Conservation (phyloP, 2,329 filamentous ascomycete genomes). For the Epichloe festucae region DNA sequence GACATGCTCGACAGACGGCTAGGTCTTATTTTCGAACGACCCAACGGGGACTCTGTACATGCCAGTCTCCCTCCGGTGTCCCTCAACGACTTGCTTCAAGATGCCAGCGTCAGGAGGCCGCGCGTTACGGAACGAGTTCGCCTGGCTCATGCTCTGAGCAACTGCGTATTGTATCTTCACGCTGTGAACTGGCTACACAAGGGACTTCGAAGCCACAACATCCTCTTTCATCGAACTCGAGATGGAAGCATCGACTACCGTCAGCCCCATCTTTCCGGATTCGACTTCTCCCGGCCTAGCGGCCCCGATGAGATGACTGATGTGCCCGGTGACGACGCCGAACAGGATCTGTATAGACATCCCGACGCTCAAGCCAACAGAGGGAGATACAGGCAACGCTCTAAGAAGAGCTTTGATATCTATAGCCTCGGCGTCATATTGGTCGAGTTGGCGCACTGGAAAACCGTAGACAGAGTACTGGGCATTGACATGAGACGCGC, state of each 20-base stretch:
- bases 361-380: conserved; percentile 27
- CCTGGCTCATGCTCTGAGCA: conserved; percentile 37
- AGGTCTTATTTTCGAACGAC: conserved; percentile 41
- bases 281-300: conserved; percentile 41
- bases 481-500: conserved; percentile 22
- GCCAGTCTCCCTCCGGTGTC: conserved; percentile 29
- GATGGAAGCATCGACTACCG: conserved; percentile 22
- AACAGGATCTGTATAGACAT: conserved; percentile 38
- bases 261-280: conserved; percentile 35
- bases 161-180: conserved; percentile 41
- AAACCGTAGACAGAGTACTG: conserved; percentile 30
- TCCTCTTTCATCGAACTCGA: conserved; percentile 34
- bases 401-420: conserved; percentile 37
- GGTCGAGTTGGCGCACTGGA: conserved; percentile 41
- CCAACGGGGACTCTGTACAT: conserved; percentile 22
- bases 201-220: conserved; percentile 39
- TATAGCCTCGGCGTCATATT: conserved; percentile 40
- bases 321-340: conserved; percentile 28
- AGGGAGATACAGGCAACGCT: conserved; percentile 20
- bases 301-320: conserved; percentile 37
- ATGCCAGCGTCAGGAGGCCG: conserved; percentile 25
- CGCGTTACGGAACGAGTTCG: conserved; percentile 37
- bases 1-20: conserved; percentile 30
- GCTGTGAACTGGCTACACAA: conserved; percentile 46
- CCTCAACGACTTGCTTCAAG: conserved; percentile 31